These are phyloP conservation scores for Cercospora sp. DNA, from an alignment of 2,329 filamentous ascomycete species.

Conservation along the genomic window DNA sequence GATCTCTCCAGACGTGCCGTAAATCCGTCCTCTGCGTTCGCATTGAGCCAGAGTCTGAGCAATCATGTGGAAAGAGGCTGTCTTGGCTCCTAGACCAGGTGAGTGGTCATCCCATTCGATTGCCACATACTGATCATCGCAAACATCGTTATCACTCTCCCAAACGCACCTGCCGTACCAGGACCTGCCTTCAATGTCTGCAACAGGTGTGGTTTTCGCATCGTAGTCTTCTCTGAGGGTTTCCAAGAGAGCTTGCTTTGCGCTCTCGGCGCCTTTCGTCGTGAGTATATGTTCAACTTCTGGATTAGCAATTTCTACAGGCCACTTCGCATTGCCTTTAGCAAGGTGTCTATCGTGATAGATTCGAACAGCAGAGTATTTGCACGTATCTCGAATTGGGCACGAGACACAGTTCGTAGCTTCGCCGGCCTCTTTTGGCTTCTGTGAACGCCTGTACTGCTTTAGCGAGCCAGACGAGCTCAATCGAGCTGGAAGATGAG, in stretches of 20 bases:
- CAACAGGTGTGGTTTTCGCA: slow-evolving; percentile 51
- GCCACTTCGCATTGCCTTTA: slow-evolving; percentile 72
- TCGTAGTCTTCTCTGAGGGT: slow-evolving; percentile 58
- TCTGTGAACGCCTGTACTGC: slow-evolving; percentile 73
- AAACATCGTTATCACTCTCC: slow-evolving; percentile 89
- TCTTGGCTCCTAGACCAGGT: slow-evolving; percentile 66
- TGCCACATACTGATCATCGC: slow-evolving; percentile 87
- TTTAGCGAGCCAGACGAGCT: slow-evolving; percentile 74
- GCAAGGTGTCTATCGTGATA: slow-evolving; percentile 71
- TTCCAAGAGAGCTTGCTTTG: slow-evolving; percentile 52
- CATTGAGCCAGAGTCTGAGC: slow-evolving; percentile 86
- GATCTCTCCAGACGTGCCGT: slow-evolving; percentile 83
- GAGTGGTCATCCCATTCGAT: slow-evolving; percentile 76
- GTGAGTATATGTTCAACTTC: slow-evolving; percentile 78
- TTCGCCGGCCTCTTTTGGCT: slow-evolving; percentile 69
- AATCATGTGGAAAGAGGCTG: slow-evolving; percentile 89
- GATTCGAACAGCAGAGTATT: slow-evolving; percentile 81
- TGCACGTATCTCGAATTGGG: slow-evolving; percentile 70
- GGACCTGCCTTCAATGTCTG: slow-evolving; percentile 51
- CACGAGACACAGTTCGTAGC: slow-evolving; percentile 89
- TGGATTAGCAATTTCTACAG: slow-evolving; percentile 82
- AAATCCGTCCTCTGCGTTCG: slow-evolving; percentile 78
- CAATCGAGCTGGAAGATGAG: slow-evolving; percentile 72
- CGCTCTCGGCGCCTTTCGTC: slow-evolving; percentile 49
- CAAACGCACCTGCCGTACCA: slow-evolving; percentile 97